Conservation (phyloP, 1,284 basidiomycete species). For the Malassezia dermatis region DNA sequence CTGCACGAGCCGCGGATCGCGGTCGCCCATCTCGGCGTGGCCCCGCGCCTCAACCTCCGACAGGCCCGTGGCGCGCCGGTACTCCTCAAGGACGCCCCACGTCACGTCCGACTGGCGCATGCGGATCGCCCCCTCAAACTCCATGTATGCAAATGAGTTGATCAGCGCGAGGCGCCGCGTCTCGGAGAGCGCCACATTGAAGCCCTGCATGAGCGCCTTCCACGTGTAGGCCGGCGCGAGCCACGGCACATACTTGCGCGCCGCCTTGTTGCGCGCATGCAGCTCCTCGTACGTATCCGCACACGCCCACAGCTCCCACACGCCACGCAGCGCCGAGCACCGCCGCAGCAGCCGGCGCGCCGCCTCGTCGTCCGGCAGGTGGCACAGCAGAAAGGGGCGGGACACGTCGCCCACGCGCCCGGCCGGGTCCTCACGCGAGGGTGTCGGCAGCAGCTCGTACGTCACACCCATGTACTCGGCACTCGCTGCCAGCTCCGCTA, state of each 20-base stretch:
- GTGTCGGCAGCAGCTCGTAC: conserved; percentile 34
- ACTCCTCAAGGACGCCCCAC: conserved; percentile 80
- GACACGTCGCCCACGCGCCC: conserved; percentile 17
- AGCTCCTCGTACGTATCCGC: conserved; percentile 33
- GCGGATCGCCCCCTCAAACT: conserved; percentile 67
- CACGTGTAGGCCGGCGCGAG: conserved; percentile 21
- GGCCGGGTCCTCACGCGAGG: conserved; percentile 5
- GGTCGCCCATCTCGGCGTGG: conserved; percentile 24
- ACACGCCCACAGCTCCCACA: conserved; percentile 47
- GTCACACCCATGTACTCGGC: conserved; percentile 28
- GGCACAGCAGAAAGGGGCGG: conserved; percentile 30
- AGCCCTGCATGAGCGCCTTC: conserved; percentile 36
- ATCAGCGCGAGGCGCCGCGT: conserved; percentile 53
- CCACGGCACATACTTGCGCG: conserved; percentile 16
- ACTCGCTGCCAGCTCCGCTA: conserved; percentile 35
- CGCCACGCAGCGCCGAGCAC: conserved; percentile 71
- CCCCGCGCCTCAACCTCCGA: conserved; percentile 3
- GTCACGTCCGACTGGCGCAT: conserved; percentile 71
- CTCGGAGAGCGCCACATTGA: conserved; percentile 30
- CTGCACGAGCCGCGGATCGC: conserved; percentile 31
- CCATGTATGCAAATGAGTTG: conserved; percentile 76
- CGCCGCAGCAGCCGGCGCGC: conserved; percentile 63
- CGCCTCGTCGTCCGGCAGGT: conserved; percentile 52
- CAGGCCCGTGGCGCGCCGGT: conserved; percentile 49
- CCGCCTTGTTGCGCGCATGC: conserved; percentile 27